These are phyloP conservation scores for Brasilioporus rufonigricans DNA, from an alignment of 768 basidiomycete genomes.

Conservation along the genomic window DNA sequence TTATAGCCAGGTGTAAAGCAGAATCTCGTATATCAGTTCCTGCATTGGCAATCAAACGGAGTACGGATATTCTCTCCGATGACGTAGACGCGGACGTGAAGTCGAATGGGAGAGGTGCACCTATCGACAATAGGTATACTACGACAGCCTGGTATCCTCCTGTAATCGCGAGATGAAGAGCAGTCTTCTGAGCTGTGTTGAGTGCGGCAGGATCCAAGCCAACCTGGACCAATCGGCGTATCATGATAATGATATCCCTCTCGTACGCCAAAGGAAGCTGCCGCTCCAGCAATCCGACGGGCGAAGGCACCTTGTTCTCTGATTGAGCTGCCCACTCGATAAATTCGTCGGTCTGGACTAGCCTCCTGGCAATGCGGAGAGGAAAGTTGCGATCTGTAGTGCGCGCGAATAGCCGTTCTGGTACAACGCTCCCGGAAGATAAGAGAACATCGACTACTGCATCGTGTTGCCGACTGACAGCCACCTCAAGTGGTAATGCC, in stretches of 20 bases:
- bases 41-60: not conserved
- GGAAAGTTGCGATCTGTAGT: not conserved
- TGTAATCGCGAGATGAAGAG: not conserved
- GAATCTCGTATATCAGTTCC: not conserved
- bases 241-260: conserved; percentile 2
- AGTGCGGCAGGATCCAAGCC: too few relatives aligned
- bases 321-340: conserved; percentile 4
- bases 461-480: too few relatives aligned
- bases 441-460: conserved; percentile 3
- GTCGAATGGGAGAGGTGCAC: not conserved
- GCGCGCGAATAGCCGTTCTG: not conserved
- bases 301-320: not conserved
- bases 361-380: not conserved
- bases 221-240: too few relatives aligned
- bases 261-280: conserved; percentile 3
- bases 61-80: too few relatives aligned
- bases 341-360: too few relatives aligned
- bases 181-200: not conserved
- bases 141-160: too few relatives aligned
- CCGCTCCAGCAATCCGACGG: not conserved
- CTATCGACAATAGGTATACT: not conserved
- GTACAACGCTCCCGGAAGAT: conserved; percentile 1
- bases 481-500: conserved; percentile 7
- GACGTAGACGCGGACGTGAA: not conserved
- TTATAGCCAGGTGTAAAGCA: not conserved